Evolutionary conservation across 1,139 yeast species (phyloP).

Genomic region (Debaryomycetaceae sp.): DNA sequence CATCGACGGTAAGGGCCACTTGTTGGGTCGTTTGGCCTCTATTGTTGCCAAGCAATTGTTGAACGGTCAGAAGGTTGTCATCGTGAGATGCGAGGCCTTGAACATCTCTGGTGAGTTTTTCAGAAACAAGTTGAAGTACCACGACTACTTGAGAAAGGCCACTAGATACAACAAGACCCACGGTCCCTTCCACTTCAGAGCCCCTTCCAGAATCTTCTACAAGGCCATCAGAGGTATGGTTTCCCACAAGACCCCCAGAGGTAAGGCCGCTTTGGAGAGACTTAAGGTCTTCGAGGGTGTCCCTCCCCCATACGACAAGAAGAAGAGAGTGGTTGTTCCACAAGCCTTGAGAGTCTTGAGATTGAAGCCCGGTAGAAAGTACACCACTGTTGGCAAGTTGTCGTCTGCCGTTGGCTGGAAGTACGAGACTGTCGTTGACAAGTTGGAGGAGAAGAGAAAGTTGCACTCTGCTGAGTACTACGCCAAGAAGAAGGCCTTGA

Average conservation of each 20-base stretch:
- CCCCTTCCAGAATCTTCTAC: conserved; percentile 99
- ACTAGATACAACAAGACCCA: conserved; percentile 98
- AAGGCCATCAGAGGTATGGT: conserved; percentile 99
- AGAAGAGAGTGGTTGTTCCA: conserved; percentile 99
- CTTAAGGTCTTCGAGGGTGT: conserved; percentile 99
- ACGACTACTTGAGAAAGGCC: conserved; percentile 99
- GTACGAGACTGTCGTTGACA: conserved; percentile 96
- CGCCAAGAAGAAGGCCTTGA: conserved; percentile 96
- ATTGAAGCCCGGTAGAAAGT: conserved; percentile 99
- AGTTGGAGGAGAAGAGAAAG: conserved; percentile 99
- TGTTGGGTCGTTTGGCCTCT: conserved; percentile 99
- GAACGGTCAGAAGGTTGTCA: conserved; percentile 96
- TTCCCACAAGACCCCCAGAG: conserved; percentile 99
- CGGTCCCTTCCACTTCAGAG: conserved; percentile 99
- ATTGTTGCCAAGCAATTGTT: conserved; percentile 97
- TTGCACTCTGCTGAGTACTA: conserved; percentile 98
- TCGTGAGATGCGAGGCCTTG: conserved; percentile 96
- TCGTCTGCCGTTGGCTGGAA: conserved; percentile 99
- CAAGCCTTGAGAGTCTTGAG: conserved; percentile 99
- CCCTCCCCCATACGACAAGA: conserved; percentile 99
- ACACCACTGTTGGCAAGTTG: conserved; percentile 96
- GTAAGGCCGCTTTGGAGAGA: conserved; percentile 99
- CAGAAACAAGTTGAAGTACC: conserved; percentile 99
- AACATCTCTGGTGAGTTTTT: conserved; percentile 99
- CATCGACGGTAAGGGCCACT: conserved; percentile 99